Conservation (phyloP, 2,329 filamentous ascomycete species). For the Paramyrothecium roridum region DNA sequence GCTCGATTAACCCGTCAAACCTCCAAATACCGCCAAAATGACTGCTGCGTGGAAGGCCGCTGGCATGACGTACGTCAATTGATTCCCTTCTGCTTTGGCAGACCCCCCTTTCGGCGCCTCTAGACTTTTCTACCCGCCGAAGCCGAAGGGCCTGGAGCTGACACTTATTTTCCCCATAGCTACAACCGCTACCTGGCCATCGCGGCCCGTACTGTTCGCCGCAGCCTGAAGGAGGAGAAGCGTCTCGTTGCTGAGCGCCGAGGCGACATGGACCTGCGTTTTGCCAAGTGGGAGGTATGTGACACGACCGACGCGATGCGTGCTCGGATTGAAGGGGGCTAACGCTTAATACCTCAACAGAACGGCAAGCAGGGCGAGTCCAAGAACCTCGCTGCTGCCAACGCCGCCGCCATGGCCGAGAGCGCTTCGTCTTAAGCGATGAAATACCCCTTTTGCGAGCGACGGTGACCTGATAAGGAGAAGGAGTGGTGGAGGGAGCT, state of each 20-base stretch:
- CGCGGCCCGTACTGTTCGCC: slow-evolving; percentile 90
- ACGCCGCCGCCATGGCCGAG: slow-evolving; percentile 36
- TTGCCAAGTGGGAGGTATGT: slow-evolving; percentile 89
- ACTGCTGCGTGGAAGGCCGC: slow-evolving; percentile 97
- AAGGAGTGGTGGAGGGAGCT: not conserved
- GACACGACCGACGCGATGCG: slow-evolving; percentile 1
- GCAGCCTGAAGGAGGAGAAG: slow-evolving; percentile 94
- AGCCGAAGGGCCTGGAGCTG: slow-evolving; percentile 24
- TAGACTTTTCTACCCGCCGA: slow-evolving; percentile 7
- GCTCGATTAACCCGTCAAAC: slow-evolving; percentile 20
- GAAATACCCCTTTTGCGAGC: not conserved
- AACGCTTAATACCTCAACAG: slow-evolving; percentile 50
- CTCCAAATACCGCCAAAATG: slow-evolving; percentile 66
- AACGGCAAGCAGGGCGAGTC: slow-evolving; percentile 92
- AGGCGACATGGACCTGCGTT: slow-evolving; percentile 84
- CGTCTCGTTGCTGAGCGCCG: slow-evolving; percentile 84
- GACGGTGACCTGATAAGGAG: not conserved
- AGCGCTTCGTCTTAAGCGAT: slow-evolving; percentile 25
- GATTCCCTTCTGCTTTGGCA: slow-evolving; percentile 10
- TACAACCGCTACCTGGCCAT: slow-evolving; percentile 99
- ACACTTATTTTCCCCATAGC: slow-evolving; percentile 51
- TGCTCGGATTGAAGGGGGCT: slow-evolving; percentile 10
- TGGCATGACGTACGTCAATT: slow-evolving; percentile 80
- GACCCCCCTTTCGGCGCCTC: slow-evolving; percentile 9
- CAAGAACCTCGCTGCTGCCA: slow-evolving; percentile 65